Percentiles rank a stretch among this genome's conserved stretches.
These are phyloP conservation scores for Neocallimastix lanati DNA, from an alignment of 192 early-diverging fungal genomes.

Conservation along the genomic window DNA sequence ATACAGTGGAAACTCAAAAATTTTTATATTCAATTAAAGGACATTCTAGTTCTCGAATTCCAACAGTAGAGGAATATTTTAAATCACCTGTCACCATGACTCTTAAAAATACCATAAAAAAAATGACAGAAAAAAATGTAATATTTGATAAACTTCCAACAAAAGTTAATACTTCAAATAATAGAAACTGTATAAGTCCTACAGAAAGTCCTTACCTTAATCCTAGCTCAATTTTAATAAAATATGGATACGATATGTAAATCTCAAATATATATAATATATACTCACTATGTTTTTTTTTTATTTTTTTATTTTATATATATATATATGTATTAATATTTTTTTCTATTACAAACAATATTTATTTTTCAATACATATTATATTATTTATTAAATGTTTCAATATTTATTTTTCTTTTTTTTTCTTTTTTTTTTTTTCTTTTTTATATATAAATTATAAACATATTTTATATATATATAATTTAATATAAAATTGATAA, in stretches of 20 bases:
- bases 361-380: too few relatives aligned
- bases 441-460: too few relatives aligned
- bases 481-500: too few relatives aligned
- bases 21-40: background rate
- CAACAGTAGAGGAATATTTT: background rate
- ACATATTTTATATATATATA: too few relatives aligned
- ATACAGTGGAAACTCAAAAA: background rate
- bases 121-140: background rate
- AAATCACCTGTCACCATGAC: background rate
- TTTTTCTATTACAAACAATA: too few relatives aligned
- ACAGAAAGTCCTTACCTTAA: background rate
- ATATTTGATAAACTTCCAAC: background rate
- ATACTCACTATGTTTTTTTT: too few relatives aligned
- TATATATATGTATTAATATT: background rate
- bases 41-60: background rate
- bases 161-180: background rate
- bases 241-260: background rate
- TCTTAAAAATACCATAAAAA: background rate
- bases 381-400: too few relatives aligned
- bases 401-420: too few relatives aligned
- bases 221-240: background rate
- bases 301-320: background rate
- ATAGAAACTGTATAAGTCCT: background rate
- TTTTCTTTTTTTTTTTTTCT: too few relatives aligned
- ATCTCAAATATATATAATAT: too few relatives aligned